Evolutionary conservation across 352 stramenopile genomes (phyloP), one percentile per base, ranked within the genome.

Genomic region (Blastocystis sp.): DNA sequence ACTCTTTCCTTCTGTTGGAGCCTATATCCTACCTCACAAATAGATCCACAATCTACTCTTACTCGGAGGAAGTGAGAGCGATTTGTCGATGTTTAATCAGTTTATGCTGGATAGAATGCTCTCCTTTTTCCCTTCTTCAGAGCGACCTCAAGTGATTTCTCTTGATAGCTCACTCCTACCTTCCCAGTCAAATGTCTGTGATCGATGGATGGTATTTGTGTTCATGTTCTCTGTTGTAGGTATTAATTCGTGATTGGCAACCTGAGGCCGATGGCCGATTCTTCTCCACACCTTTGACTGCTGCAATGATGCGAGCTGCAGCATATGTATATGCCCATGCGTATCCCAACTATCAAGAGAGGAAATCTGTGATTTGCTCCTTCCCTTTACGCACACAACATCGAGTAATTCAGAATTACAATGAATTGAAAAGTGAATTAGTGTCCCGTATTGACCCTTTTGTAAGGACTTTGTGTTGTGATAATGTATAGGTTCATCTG

Each of bases 41-140:
- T 27, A 57, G 21, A 63, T 83, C 51, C 51, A 83, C 1, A 21
- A 27, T 27, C 42, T 83, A 32, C 51, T 83, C 0, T 56, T 83
- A 5, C 42, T 83, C 19, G 71, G 71, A 42, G 51, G 42, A 21
- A 6, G 19, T 24, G 27, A 42, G 6, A n/a, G 19, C 16, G n/a
- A 29, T 29, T 37, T 63, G 4, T n/a, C 24, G 21, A 19, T 21
- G 16, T 43, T 83, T 14, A 57, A 37, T n/a, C 21, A 16, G 32
- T 49, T 83, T 35, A 9, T 66, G 0, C 21, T 83, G 27, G 51
- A 37, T 14, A 46, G 3, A 19, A n/a, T 83, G 21, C 51, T 83
- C 6, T 27, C 71, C 27, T 37, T 83, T 37, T 83, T 83, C 24
- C 71, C 71, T 35, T n/a, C 9, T n/a, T 19, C 49, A 5, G 29